Percentiles rank a stretch among this genome's conserved stretches.
Conservation (phyloP, 148 eudicot genomes). For the Vaccinium darrowii region DNA sequence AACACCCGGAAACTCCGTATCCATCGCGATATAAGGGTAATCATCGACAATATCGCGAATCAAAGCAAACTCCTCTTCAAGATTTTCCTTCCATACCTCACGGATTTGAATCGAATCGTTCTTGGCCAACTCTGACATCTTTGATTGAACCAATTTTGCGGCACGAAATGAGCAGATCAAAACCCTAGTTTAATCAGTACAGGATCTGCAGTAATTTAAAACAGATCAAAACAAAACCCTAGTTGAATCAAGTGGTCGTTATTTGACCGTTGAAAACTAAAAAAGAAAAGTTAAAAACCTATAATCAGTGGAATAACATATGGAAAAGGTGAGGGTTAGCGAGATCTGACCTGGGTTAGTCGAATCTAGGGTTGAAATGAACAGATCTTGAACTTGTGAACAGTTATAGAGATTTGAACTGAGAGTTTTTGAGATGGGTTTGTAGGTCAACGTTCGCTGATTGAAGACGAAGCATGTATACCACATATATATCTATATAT, state of each 20-base stretch:
- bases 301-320: background rate
- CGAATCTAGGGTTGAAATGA: background rate
- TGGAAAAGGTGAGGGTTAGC: background rate
- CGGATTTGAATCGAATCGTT: conserved; percentile 21
- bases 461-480: background rate
- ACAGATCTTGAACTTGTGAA: background rate
- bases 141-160: background rate
- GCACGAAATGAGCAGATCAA: background rate
- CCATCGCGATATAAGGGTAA: conserved; percentile 12
- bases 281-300: background rate
- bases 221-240: conserved; percentile 3
- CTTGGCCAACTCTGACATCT: conserved; percentile 23
- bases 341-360: background rate
- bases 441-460: conserved; percentile 3
- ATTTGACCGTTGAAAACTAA: conserved; percentile 1
- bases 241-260: background rate
- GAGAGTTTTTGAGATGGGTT: background rate
- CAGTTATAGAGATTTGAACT: background rate
- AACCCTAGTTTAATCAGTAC: background rate
- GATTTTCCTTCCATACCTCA: conserved; percentile 33
- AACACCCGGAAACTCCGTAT: conserved; percentile 17
- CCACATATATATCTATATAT: background rate
- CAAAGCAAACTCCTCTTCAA: conserved; percentile 32
- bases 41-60: conserved; percentile 31
- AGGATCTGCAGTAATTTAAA: background rate